Evolutionary conservation across 495 filamentous ascomycete species (phyloP), one percentile per base, ranked within the genome.

Genomic region (Neurospora sp.): DNA sequence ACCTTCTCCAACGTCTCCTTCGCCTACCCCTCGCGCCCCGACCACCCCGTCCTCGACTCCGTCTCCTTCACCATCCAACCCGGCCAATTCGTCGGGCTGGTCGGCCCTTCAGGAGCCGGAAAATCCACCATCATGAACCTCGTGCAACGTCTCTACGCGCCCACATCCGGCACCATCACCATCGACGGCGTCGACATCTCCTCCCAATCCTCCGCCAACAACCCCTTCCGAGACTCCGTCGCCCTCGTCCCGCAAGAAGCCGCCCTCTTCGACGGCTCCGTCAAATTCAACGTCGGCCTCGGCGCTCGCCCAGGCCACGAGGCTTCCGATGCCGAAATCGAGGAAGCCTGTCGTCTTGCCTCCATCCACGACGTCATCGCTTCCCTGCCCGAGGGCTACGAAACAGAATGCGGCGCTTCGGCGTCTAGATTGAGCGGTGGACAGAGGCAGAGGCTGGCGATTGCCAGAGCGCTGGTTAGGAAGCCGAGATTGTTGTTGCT

Each of bases 401-500:
- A 91, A 39, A 92, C 90, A 0, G 80, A 86, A 35, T 87, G 86
- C 71, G 87, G 87, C 9, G 80, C 86, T 2, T 80, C 79, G 6
- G 88, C 84, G 0, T 77, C 80, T 40, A 83, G 84, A 39, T 77
- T 90, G 18, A 86, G 83, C 0, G 88, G 87, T 3, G 88, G 88
- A 0, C 87, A 90, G 78, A 88, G 87, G 75, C 93, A 94, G 77
- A 81, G 92, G 37, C 82, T 94, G 9, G 88, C 92, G 7, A 92
- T 96, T 75, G 92, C 93, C n/a, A 83, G 93, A 70, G 91, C 92
- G 5, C 85, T 91, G 68, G 83, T 98, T 8, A 88, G 93, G 48
- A 90, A 97, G 76, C 92, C 94, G 0, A 89, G 90, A 18, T 87
- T 98, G 45, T 77, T 98, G 65, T 88, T 98, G 41, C 80, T 98